Conservation (phyloP, 257 asterid species). For the Orobanche coerulescens region DNA sequence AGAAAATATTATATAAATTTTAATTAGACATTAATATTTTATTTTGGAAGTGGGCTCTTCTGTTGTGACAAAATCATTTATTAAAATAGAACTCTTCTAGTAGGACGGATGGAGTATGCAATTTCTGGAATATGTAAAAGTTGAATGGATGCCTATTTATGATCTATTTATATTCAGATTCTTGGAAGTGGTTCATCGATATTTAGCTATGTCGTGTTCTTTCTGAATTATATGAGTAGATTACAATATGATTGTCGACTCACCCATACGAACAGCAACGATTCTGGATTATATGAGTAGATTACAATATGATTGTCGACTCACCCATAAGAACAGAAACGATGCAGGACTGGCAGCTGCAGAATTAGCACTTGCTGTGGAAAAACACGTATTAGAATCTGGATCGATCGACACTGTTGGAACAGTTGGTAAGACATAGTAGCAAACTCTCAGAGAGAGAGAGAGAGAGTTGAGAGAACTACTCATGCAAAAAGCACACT, state of each 20-base stretch:
- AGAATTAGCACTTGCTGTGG: conserved; percentile 84
- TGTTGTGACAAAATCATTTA: no score
- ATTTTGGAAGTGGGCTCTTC: no score
- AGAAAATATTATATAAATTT: no score
- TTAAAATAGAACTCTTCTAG: no score
- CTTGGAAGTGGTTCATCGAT: not conserved
- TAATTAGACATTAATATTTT: no score
- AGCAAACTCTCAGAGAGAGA: no score
- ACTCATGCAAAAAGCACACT: no score
- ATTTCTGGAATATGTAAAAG: not conserved
- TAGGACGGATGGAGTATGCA: no score
- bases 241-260: not conserved
- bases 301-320: not conserved
- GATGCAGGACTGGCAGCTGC: conserved; percentile 99
- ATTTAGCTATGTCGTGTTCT: not conserved
- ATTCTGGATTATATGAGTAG: not conserved
- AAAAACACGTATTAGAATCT: conserved; percentile 78
- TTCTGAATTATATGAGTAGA: not conserved
- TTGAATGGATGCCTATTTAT: not conserved
- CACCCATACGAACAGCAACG: no score
- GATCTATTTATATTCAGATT: not conserved
- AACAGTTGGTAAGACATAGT: conserved; percentile 84
- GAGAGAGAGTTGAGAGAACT: no score
- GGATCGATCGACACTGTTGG: conserved; percentile 96
- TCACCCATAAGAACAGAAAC: conserved; percentile 40